Conservation (phyloP, 257 asterid species). For the Nicotiana obtusifolia region DNA sequence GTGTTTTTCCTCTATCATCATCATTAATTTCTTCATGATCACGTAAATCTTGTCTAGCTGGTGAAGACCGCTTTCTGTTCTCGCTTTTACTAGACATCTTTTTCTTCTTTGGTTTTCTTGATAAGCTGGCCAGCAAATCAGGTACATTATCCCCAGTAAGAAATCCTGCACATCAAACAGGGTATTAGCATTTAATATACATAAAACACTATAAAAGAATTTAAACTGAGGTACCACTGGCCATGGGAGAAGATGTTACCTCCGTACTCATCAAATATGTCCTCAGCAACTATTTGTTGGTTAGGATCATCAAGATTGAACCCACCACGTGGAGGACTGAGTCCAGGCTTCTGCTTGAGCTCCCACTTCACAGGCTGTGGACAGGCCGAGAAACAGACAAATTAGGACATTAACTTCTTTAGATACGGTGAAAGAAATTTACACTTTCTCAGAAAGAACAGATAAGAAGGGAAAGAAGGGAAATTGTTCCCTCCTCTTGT, state of each 20-base stretch:
- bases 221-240: not conserved
- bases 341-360: conserved; percentile 83
- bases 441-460: not conserved
- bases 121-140: conserved; percentile 52
- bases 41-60: conserved; percentile 19
- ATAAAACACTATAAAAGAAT: not conserved
- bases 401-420: not conserved
- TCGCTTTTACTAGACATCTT: conserved; percentile 47
- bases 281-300: conserved; percentile 98
- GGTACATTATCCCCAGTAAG: conserved; percentile 65
- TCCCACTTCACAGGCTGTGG: conserved; percentile 76
- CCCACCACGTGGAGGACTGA: conserved; percentile 98
- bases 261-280: conserved; percentile 97
- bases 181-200: not conserved
- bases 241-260: conserved; percentile 30
- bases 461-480: not conserved
- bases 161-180: conserved; percentile 50
- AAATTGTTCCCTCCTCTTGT: not conserved
- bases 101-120: conserved; percentile 42
- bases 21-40: conserved; percentile 32
- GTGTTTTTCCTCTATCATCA: too few species aligned
- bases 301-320: conserved; percentile 74
- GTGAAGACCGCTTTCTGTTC: conserved; percentile 38
- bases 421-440: not conserved
- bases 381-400: not conserved